Evolutionary conservation across 2,329 filamentous ascomycete species (phyloP), one percentile per base, ranked within the genome.

Genomic region (Triangularia setosa): DNA sequence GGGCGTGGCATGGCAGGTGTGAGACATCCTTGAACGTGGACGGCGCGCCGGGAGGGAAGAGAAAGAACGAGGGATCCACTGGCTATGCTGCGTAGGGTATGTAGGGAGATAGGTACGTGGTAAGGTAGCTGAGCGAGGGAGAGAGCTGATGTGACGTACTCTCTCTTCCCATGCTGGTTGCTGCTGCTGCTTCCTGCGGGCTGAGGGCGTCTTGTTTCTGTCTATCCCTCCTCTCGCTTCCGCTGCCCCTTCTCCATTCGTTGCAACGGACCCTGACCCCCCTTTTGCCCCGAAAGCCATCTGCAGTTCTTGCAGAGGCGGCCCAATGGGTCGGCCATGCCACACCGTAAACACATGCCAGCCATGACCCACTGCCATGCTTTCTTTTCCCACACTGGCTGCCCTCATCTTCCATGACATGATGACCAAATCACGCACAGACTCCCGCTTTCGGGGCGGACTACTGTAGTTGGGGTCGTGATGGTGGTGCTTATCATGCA

Each of bases 301-400:
- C 68, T 69, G 69, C 67, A 61, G 63, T 48, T 48, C n/a, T 48
- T 48, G 40, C 40, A 48, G 61, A 59, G 62, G 63, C 25, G 55
- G 53, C 61, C 64, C 64, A 69, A 67, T 64, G 63, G 48, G 53
- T 33, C 61, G 58, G n/a, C 58, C 54, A 63, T 48, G 40, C 40
- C 40, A 48, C 40, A 48, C 40, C 40, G 40, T 48, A 48, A 48
- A 48, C 40, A 48, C 40, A 48, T 48, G 28, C 57, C 18, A 33
- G 14, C 52, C 52, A 55, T 55, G 23, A 25, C 52, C 52, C 52
- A 55, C 52, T 48, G 40, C 52, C 52, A 55, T 28, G 25, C 52
- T 28, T 55, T 33, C 12, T 33, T 21, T 48, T 48, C 40, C 3
- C 40, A 21, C n/a, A n/a, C 40, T 48, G 40, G 40, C n/a, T 44